These are phyloP conservation scores for Penicillium arizonense DNA, from an alignment of 495 filamentous ascomycete genomes.

Conservation along the genomic window DNA sequence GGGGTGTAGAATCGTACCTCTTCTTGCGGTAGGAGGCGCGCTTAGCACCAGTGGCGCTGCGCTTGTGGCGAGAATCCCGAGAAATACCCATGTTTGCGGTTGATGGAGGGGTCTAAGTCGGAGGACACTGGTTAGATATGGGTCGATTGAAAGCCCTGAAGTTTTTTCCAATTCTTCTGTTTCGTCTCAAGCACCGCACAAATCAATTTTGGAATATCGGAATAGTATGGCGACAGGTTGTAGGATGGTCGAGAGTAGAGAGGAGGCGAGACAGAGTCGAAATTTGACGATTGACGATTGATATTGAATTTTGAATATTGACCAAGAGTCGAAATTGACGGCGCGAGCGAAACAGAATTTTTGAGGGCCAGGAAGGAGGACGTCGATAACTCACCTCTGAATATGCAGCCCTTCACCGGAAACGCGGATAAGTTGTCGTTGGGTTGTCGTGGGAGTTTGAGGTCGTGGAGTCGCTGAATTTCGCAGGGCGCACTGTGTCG, in stretches of 20 bases:
- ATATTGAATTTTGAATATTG: conserved; percentile 18
- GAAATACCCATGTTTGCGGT: conserved; percentile 97
- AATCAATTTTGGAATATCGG: conserved; percentile 8
- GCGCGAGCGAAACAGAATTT: conserved; percentile 28
- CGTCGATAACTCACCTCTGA: conserved; percentile 44
- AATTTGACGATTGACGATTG: conserved; percentile 6
- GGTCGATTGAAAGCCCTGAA: conserved; percentile 14
- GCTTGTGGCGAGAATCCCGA: conserved; percentile 98
- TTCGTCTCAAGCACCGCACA: conserved; percentile 17
- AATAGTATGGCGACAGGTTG: not conserved
- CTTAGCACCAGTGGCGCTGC: conserved; percentile 95
- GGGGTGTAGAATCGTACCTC: conserved; percentile 54
- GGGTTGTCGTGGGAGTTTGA: conserved; percentile 42
- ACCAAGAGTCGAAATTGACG: conserved; percentile 18
- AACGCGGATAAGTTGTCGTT: conserved; percentile 46
- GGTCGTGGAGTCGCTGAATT: conserved; percentile 47
- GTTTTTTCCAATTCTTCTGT: conserved; percentile 21
- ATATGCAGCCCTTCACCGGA: conserved; percentile 50
- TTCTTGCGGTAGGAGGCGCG: conserved; percentile 88
- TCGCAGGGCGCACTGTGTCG: conserved; percentile 43
- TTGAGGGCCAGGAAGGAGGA: conserved; percentile 14
- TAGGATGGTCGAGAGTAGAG: not conserved
- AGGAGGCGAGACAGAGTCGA: conserved; percentile 8
- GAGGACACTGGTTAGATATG: conserved; percentile 23
- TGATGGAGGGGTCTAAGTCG: conserved; percentile 51